Base-by-base conservation (phyloP, 345 rosid species). In the Punica granatum region DNA sequence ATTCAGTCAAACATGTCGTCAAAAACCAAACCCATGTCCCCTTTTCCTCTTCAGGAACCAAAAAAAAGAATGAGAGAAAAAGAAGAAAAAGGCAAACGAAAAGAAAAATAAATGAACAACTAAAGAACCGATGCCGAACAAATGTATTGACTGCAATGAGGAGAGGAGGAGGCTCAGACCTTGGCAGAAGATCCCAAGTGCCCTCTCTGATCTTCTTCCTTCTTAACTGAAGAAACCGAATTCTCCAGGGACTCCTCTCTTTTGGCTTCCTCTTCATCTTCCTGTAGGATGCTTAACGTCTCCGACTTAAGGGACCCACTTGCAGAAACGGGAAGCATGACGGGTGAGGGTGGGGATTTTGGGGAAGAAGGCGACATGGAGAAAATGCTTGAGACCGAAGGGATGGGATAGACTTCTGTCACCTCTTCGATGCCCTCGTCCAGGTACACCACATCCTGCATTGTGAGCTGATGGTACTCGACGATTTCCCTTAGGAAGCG, bases 391-490 rank as follows among this genome's bases (percentile, higher is more conserved):
- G 86, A 67, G 19, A 75, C 69, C 19, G 75, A 44, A 0, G 80
- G 67, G 28, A 67, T 46, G 51, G 98, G 97, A 71, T 86, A 83
- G 44, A 89, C 91, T 73, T 86, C 86, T 18, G 85, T 69, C 19
- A 83, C 86, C 78, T 95, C 96, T 80, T 95, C 97, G 39, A 77
- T 84, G 33, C 93, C 88, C 75, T 95, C 98, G 26, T 95, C 94
- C 5, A 95, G 76, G 66, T 90, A 92, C 26, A 95, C 98, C 36
- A 95, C 85, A 75, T 92, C 98, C 78, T 95, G 99, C 99, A 88
- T 92, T 19, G 94, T 92, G 25, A 95, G 80, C 34, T 95, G 99
- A 70, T 95, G 97, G 77, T 92, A 95, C 64, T 95, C 99, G 0
- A 95, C 92, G 16, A 95, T 90, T 73, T 95, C 99, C 74, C 99